Percentiles rank a stretch among this genome's conserved stretches.
Conservation (phyloP, 2,329 filamentous ascomycete species). For the Aspergillus niger region DNA sequence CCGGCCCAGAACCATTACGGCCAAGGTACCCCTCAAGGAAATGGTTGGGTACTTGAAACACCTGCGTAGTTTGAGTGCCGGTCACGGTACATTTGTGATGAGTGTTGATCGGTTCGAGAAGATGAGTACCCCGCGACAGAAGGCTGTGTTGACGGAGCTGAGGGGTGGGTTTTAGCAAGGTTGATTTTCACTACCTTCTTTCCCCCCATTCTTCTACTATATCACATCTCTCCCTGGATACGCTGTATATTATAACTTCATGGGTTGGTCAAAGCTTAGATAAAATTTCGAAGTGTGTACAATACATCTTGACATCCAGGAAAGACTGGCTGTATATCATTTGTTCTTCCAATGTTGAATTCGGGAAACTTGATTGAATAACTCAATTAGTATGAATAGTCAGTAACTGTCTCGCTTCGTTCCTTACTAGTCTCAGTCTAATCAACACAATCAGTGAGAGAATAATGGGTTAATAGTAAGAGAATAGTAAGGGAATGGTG, state of each 20-base stretch:
- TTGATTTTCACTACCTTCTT: too few relatives aligned
- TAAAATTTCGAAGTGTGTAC: neutral
- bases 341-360: too few relatives aligned
- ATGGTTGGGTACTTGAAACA: conserved; percentile 95
- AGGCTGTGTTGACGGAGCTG: conserved; percentile 53
- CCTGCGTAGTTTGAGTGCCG: conserved; percentile 82
- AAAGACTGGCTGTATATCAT: too few relatives aligned
- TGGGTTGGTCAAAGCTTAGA: too few relatives aligned
- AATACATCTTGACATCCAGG: neutral
- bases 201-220: too few relatives aligned
- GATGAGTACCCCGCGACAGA: conserved; percentile 63
- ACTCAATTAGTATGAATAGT: too few relatives aligned
- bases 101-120: conserved; percentile 70
- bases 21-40: conserved; percentile 88
- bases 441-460: too few relatives aligned
- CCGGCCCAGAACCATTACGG: conserved; percentile 68
- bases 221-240: neutral
- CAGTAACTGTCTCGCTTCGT: too few relatives aligned
- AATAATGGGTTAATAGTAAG: too few relatives aligned
- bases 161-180: conserved; percentile 39
- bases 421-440: too few relatives aligned
- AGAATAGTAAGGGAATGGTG: too few relatives aligned
- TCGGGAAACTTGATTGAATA: too few relatives aligned
- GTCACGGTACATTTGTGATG: conserved; percentile 77
- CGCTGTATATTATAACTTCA: neutral